Percentiles rank a stretch among this genome's conserved stretches.
Conservation (phyloP, 2,329 filamentous ascomycete species). For the Alternaria rosae region DNA sequence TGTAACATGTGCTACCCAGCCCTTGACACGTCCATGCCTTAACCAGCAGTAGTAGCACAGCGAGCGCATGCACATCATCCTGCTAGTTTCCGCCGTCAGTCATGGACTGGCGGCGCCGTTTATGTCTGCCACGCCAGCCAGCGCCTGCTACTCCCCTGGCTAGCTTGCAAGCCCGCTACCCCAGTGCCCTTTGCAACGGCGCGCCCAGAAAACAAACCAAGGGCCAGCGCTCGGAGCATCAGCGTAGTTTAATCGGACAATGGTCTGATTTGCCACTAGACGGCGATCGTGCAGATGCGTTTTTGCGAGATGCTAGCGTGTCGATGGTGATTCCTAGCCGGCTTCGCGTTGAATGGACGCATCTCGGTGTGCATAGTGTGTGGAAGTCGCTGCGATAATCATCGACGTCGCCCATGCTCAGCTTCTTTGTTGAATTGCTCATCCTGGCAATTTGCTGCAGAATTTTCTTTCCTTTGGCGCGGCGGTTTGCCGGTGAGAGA, state of each 20-base stretch:
- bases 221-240: constrained; percentile 6
- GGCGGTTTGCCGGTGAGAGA: constrained; percentile 11
- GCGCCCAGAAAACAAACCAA: constrained; percentile 21
- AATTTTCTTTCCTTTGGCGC: constrained; percentile 14
- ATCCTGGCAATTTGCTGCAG: constrained; percentile 9
- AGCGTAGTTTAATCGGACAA: constrained; percentile 28
- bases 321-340: background rate
- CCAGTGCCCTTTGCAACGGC: constrained; percentile 19
- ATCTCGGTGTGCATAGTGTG: background rate
- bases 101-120: constrained; percentile 29
- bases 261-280: constrained; percentile 35
- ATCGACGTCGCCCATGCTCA: constrained; percentile 1
- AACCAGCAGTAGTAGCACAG: constrained; percentile 27
- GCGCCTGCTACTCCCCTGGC: constrained; percentile 28
- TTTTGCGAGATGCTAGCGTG: constrained; percentile 31
- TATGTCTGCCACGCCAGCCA: constrained; percentile 28
- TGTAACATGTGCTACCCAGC: constrained; percentile 35
- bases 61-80: constrained; percentile 30
- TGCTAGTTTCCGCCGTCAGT: constrained; percentile 49
- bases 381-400: background rate
- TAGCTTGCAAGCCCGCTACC: constrained; percentile 20
- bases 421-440: constrained; percentile 13
- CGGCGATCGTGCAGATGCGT: constrained; percentile 33
- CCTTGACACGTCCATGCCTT: constrained; percentile 33
- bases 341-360: background rate